phyloP scores from a whole-genome alignment of 2,329 filamentous ascomycete genomes.

The Akanthomyces uredinophilus region DNA sequence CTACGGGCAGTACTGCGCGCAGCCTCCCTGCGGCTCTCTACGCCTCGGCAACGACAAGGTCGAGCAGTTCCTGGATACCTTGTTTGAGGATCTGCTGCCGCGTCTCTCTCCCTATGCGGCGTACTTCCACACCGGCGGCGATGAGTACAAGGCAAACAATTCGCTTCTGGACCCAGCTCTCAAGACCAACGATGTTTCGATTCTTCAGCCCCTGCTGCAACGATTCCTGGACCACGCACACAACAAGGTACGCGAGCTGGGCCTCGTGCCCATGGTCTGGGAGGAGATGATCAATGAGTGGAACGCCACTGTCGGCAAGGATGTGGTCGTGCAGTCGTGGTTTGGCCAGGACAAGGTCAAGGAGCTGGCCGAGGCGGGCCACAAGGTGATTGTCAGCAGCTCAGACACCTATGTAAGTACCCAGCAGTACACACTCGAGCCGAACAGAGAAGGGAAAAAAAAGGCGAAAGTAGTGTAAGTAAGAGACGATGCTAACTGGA shows the following conservation, averaged over 20 bases:
- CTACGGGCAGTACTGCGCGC: slow-evolving; percentile 54
- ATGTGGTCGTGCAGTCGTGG: slow-evolving; percentile 78
- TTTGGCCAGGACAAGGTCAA: slow-evolving; percentile 58
- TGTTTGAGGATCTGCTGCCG: slow-evolving; percentile 74
- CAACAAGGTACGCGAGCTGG: slow-evolving; percentile 54
- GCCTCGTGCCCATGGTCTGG: slow-evolving; percentile 75
- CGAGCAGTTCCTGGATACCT: slow-evolving; percentile 62
- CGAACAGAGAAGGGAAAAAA: background rate
- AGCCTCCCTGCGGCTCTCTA: slow-evolving; percentile 64
- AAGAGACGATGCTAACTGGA: slow-evolving; percentile 19
- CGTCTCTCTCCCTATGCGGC: slow-evolving; percentile 62
- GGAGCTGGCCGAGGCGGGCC: slow-evolving; percentile 55
- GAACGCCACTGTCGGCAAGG: slow-evolving; percentile 66
- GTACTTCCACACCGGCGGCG: slow-evolving; percentile 83
- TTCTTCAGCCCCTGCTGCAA: slow-evolving; percentile 73
- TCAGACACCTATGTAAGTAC: slow-evolving; percentile 68
- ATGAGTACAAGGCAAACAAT: slow-evolving; percentile 75
- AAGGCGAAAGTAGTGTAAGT: background rate
- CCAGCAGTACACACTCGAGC: too few relatives aligned
- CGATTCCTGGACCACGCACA: slow-evolving; percentile 69
- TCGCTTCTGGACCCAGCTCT: slow-evolving; percentile 71
- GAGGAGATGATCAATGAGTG: slow-evolving; percentile 79
- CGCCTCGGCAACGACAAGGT: slow-evolving; percentile 71
- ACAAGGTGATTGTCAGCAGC: slow-evolving; percentile 69
- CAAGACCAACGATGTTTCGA: slow-evolving; percentile 54